Base-by-base conservation (phyloP, 2,329 filamentous ascomycete species). In the Cladosporium sp. region DNA sequence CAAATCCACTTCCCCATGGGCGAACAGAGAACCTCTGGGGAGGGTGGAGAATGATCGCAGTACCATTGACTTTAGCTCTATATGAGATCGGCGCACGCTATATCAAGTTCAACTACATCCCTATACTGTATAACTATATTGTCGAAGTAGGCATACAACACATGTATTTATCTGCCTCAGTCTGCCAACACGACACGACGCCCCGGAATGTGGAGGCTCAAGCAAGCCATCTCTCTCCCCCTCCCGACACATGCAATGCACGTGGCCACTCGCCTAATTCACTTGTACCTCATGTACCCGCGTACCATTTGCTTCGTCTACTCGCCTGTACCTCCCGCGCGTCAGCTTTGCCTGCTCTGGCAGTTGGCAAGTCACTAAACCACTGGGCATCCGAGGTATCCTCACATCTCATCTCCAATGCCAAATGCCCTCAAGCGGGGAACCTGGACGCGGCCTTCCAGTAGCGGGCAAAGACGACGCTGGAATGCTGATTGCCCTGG, bases 1-100 rank as follows among this genome's bases (percentile, higher is more conserved):
- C 36, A 15, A 34, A 34, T 57, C 60, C 61, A 64, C 61, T 64
- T 57, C 61, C 61, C 61, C 61, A 30, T 57, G 61, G 61, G 60
- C 32, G 15, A 21, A 4, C 3, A 21, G 41, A 21, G 41, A 47
- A 21, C 21, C 10, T 32, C 36, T 47, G 57, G 57, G 38, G 41
- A 47, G 41, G 57, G 57, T 59, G 57, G 57, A 47, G 32, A 38
- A 59, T 21, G 57, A 47, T 59, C 38, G 57, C n/a, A 62, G 59
- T 18, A n/a, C 21, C 44, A 62, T 62, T 62, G 59, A 28, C 59
- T 62, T 62, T 62, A 62, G 59, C 47, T 51, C 59, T n/a, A 52
- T 32, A 54, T 5, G n/a, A 38, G 14, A 15, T 52, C 44, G 44
- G 54, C 36, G n/a, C 28, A 34, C 30, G 28, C 28, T 55, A 55